Evolutionary conservation across 1,284 basidiomycete species (phyloP), one percentile per base, ranked within the genome.

Genomic region (Rhodotorula sp.): DNA sequence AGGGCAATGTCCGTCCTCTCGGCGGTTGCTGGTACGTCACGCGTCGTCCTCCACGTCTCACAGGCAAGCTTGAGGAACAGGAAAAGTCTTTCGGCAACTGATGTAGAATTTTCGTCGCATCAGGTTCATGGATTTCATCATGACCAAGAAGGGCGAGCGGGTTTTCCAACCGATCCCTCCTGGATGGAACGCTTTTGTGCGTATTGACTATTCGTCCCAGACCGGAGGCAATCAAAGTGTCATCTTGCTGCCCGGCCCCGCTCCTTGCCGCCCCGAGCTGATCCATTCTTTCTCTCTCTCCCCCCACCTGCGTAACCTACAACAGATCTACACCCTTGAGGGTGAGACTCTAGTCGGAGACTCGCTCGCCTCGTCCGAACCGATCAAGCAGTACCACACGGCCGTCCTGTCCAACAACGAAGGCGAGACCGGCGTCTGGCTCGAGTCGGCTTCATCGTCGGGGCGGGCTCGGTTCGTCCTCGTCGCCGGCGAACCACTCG

Each of bases 11-110:
- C 42, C 84, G 89, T 64, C 90, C 92, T 0, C 86, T 95, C 6
- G 94, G 93, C 22, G 93, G 93, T 3, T 95, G 93, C 81, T 94
- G 92, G 90, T 97, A 89, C 81, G 88, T 95, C 83, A 92, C 96
- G 79, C 82, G 90, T 70, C 86, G 83, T 70, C 88, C 95, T 79
- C 83, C 26, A 10, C 18, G 53, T 17, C 14, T 53, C 6, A n/a
- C 51, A 10, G 14, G 51, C 51, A 15, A n/a, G 48, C 48, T 5
- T 24, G 8, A 49, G 6, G 24, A 20, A 22, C 4, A 24, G 20
- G 18, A 20, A 24, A 49, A 24, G 37, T 42, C 37, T 42, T 10
- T 12, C 37, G 14, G 49, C 26, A 5, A n/a, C 22, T n/a, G n/a
- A 51, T 20, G 53, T 5, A 26, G 26, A 6, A 17, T 1, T 54